Conservation (phyloP, 768 basidiomycete species). For the Xerocomus potaroensis region DNA sequence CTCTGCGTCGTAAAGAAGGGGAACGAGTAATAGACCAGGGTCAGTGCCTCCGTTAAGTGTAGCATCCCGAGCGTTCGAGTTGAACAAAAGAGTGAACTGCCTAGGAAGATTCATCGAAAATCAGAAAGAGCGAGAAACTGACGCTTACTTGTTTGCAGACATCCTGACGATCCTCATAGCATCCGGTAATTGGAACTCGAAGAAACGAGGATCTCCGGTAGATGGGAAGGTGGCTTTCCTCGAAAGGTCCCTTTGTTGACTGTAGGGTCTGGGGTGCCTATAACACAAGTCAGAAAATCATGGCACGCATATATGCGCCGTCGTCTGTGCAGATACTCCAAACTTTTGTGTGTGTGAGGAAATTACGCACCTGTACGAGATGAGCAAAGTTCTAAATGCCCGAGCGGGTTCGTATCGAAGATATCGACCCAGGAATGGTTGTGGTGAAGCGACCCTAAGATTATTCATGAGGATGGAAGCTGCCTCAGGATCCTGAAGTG, state of each 20-base stretch:
- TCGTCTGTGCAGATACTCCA: constrained; percentile 12
- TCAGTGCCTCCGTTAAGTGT: constrained; percentile 10
- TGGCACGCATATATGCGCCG: constrained; percentile 21
- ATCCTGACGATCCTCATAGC: constrained; percentile 61
- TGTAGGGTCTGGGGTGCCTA: constrained; percentile 22
- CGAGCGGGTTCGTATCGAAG: constrained; percentile 77
- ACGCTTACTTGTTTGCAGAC: constrained; percentile 46
- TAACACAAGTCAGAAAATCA: constrained; percentile 6
- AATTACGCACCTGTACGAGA: constrained; percentile 63
- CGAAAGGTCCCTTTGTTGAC: constrained; percentile 13
- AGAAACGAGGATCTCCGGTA: constrained; percentile 23
- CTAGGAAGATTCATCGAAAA: constrained; percentile 17
- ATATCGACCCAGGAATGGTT: constrained; percentile 65
- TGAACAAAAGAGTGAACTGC: constrained; percentile 46
- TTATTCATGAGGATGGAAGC: constrained; percentile 58
- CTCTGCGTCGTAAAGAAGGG: constrained; percentile 56
- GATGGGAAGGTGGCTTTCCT: constrained; percentile 13
- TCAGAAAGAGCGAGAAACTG: not conserved
- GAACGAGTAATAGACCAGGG: constrained; percentile 44
- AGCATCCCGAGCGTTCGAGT: constrained; percentile 46
- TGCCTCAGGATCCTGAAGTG: constrained; percentile 47
- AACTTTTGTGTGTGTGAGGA: not conserved
- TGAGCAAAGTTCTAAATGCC: constrained; percentile 65
- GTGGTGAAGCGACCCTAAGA: constrained; percentile 51
- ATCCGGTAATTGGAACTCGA: constrained; percentile 47